These are phyloP conservation scores for Trichomonas gallinae DNA, from an alignment of 208 protist genomes.

Conservation along the genomic window DNA sequence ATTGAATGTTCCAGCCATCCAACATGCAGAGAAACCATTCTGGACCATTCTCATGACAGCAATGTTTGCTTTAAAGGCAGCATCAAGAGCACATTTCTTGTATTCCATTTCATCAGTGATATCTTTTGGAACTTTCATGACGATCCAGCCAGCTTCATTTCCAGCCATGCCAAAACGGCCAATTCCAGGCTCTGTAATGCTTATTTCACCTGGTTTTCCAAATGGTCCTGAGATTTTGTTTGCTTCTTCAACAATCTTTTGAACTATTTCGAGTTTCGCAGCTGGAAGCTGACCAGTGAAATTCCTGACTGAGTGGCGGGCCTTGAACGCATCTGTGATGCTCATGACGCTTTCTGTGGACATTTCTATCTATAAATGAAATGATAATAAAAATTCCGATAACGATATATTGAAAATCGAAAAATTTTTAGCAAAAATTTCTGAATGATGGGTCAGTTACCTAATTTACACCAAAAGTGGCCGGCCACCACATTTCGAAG, in stretches of 20 bases:
- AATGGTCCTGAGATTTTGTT: background rate
- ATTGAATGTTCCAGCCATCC: background rate
- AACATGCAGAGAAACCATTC: background rate
- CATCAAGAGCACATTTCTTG: background rate
- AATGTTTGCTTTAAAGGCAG: background rate
- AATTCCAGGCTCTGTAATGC: background rate
- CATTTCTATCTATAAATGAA: too few relatives aligned
- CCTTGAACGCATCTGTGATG: background rate
- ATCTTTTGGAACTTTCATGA: background rate
- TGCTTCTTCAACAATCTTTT: background rate
- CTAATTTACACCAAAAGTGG: too few relatives aligned
- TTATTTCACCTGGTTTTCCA: background rate
- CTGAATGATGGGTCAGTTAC: too few relatives aligned
- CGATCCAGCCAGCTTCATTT: background rate
- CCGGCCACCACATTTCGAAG: too few relatives aligned
- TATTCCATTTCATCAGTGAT: background rate
- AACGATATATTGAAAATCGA: too few relatives aligned
- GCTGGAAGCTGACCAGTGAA: background rate
- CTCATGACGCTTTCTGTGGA: background rate
- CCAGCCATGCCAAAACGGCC: background rate
- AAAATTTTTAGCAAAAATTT: too few relatives aligned
- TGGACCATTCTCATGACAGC: background rate
- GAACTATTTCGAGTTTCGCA: background rate
- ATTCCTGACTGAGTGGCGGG: background rate
- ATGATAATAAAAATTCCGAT: too few relatives aligned